These are phyloP conservation scores for Aspergillus campestris DNA, from an alignment of 495 filamentous ascomycete genomes.

Conservation along the genomic window DNA sequence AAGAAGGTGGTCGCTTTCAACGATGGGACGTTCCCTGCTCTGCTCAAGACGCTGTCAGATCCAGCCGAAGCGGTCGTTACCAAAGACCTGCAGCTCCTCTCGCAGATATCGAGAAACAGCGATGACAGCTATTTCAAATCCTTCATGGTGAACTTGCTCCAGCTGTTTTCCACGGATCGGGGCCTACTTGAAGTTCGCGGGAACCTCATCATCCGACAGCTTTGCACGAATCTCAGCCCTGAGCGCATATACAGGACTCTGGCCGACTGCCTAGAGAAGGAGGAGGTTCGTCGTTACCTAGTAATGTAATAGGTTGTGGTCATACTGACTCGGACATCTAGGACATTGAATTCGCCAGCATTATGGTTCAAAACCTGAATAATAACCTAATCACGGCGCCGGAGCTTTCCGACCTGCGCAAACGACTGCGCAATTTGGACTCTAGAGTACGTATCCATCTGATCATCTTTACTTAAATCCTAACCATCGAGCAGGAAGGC, in stretches of 20 bases:
- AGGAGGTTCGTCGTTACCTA: slow-evolving; percentile 59
- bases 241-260: slow-evolving; percentile 95
- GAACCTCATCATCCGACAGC: slow-evolving; percentile 91
- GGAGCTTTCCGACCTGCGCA: slow-evolving; percentile 82
- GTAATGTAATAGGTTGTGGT: not conserved
- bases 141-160: slow-evolving; percentile 95
- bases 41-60: slow-evolving; percentile 94
- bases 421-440: slow-evolving; percentile 83
- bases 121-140: slow-evolving; percentile 95
- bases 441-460: slow-evolving; percentile 48
- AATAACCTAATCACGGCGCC: slow-evolving; percentile 98
- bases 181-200: slow-evolving; percentile 85
- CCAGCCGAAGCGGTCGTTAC: slow-evolving; percentile 94
- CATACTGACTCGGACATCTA: slow-evolving; percentile 9
- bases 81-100: slow-evolving; percentile 86
- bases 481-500: slow-evolving; percentile 53
- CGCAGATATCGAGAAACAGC: slow-evolving; percentile 92
- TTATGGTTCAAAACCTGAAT: slow-evolving; percentile 99
- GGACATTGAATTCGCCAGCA: slow-evolving; percentile 96
- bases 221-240: slow-evolving; percentile 85
- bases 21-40: slow-evolving; percentile 91
- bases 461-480: not conserved
- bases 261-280: slow-evolving; percentile 94
- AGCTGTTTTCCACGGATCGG: slow-evolving; percentile 90
- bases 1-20: slow-evolving; percentile 92